phyloP scores from a whole-genome alignment of 441 rosid genomes.

The Syzygium syzygioides region DNA sequence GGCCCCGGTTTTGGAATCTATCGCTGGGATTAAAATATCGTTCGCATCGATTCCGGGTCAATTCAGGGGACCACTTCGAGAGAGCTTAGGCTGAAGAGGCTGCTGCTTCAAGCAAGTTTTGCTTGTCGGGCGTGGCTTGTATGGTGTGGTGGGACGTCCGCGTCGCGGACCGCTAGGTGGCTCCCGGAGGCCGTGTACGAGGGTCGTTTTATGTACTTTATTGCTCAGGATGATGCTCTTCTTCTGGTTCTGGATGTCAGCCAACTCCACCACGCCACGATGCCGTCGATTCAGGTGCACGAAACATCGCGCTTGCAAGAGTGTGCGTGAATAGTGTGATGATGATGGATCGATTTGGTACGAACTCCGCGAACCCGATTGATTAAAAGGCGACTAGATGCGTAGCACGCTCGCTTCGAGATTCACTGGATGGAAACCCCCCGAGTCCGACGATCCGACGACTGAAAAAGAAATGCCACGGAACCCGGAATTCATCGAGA shows the following conservation, averaged over 20 bases:
- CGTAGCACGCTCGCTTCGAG: background rate
- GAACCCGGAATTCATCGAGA: background rate
- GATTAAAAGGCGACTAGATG: background rate
- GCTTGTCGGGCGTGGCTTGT: background rate
- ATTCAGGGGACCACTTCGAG: background rate
- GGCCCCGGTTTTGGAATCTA: background rate
- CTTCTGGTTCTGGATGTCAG: background rate
- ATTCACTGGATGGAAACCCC: too few species aligned
- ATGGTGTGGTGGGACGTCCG: background rate
- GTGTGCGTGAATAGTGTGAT: too few species aligned
- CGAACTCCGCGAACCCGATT: background rate
- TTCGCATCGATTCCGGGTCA: background rate
- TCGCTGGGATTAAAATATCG: background rate
- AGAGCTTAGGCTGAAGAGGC: background rate
- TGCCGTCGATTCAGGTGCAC: background rate
- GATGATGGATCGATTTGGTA: background rate
- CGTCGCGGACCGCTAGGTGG: background rate
- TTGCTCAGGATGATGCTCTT: background rate
- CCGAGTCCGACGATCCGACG: background rate
- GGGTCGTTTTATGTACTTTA: background rate
- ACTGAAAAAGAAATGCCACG: background rate
- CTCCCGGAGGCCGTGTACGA: background rate
- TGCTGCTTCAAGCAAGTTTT: background rate
- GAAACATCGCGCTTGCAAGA: background rate
- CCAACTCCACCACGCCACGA: background rate